phyloP scores from a whole-genome alignment of 495 filamentous ascomycete genomes.

The Neurospora discreta region DNA sequence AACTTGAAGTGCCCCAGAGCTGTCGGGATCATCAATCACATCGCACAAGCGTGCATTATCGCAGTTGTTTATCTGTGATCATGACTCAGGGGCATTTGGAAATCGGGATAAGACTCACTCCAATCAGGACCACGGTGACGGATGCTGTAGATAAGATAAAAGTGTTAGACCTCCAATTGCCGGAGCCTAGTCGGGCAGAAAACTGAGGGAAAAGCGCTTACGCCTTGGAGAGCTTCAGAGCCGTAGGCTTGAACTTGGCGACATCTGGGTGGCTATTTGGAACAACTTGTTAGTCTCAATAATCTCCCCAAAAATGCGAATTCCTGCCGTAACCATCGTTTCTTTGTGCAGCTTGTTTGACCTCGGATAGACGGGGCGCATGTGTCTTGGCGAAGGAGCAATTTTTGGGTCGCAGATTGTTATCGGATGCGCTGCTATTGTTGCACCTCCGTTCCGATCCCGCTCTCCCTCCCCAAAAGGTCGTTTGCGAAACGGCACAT shows the following conservation, averaged over 20 bases:
- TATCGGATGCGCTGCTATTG: background rate
- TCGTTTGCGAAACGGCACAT: conserved; percentile 2
- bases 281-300: conserved; percentile 3
- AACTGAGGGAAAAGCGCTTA: conserved; percentile 35
- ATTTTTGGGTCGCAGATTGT: background rate
- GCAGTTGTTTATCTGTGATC: conserved; percentile 2
- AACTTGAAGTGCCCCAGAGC: background rate
- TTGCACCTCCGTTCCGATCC: conserved; percentile 22
- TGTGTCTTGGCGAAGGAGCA: conserved; percentile 12
- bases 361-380: background rate
- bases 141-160: conserved; percentile 47
- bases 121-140: conserved; percentile 97
- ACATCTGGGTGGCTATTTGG: conserved; percentile 80
- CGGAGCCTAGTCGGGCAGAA: background rate
- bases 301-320: background rate
- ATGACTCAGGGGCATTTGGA: conserved; percentile 11
- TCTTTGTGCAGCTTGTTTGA: background rate
- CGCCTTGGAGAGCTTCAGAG: conserved; percentile 92
- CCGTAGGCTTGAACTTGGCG: conserved; percentile 90
- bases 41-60: conserved; percentile 6
- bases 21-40: background rate
- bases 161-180: no score
- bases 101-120: conserved; percentile 53
- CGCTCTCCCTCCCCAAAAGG: background rate
- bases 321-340: background rate